Evolutionary conservation across 306 rosid genomes (phyloP), one percentile per base, ranked within the genome.

Genomic region (Casuarina cunninghamiana): DNA sequence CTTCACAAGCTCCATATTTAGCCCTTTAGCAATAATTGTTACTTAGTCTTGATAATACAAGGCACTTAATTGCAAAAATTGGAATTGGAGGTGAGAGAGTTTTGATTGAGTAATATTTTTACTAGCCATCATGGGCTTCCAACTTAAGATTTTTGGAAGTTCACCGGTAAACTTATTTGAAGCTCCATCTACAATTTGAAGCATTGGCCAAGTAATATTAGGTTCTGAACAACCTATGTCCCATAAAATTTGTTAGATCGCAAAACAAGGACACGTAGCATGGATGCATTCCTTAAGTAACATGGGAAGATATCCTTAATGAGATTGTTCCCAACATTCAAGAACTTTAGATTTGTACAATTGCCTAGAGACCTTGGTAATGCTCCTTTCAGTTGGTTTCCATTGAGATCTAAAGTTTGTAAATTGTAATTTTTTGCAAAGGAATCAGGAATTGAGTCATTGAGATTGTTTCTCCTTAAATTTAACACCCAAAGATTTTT

Each of bases 121-220:
- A 0, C 42, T 76, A 37, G 1, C 46, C 72, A 10, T 61, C 84
- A 83, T 83, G 37, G 46, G 45, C 0, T 38, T 15, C 69, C 46
- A 63, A 15, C 2, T 37, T 6, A 38, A 1, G 4, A 9, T 7
- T 32, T 12, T 79, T 53, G 0, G 37, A 6, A 88, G 2, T 1
- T 2, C 1, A 13, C 91, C 84, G 67, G 2, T 68, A 17, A 85
- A 83, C 3, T 53, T 53, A 82, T 85, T 88, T 60, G 9, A 50
- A 16, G 87, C 81, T 0, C 85, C 57, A 74, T 88, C 86, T 0
- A 88, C 2, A 42, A 88, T 85, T 58, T 85, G 91, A 61, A 88
- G 84, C 32, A 35, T 70, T 0, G 17, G 13, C 91, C 89, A 88
- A 4, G 13, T 37, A 6, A 39, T 79, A 3, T 6, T 0, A 5